These are phyloP conservation scores for Nematodospora valgi DNA, from an alignment of 805 yeast species.

Conservation along the genomic window DNA sequence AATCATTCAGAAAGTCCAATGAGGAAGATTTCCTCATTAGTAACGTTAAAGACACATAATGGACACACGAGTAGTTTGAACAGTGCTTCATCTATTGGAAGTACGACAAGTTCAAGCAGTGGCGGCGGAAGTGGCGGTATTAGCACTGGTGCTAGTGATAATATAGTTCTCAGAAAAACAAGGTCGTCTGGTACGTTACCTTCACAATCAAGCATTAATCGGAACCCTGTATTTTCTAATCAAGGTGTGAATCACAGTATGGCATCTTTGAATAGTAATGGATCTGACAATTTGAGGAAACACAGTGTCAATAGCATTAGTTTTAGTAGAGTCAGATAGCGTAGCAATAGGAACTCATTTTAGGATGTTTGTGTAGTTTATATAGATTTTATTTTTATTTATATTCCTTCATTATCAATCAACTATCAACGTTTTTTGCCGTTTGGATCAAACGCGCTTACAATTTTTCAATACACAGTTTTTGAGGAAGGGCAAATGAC, in stretches of 20 bases:
- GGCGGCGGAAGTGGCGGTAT: neutral
- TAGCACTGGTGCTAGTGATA: constrained; percentile 1
- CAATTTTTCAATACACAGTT: too few relatives aligned
- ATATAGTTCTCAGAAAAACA: constrained; percentile 16
- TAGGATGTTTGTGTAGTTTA: neutral
- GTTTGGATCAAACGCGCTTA: too few relatives aligned
- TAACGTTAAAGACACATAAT: neutral
- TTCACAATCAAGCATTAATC: neutral
- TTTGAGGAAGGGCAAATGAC: too few relatives aligned
- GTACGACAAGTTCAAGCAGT: constrained; percentile 4
- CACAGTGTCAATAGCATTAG: constrained; percentile 19
- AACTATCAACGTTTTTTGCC: too few relatives aligned
- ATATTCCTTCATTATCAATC: too few relatives aligned
- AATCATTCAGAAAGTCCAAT: constrained; percentile 7
- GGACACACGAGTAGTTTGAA: neutral
- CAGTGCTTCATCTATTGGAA: constrained; percentile 7
- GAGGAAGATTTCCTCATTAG: constrained; percentile 2
- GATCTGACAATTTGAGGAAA: constrained; percentile 11
- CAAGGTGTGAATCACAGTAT: constrained; percentile 1
- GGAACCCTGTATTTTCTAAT: neutral
- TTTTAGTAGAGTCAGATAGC: constrained; percentile 20
- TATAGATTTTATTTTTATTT: too few relatives aligned
- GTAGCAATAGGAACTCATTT: neutral
- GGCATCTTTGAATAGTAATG: constrained; percentile 4
- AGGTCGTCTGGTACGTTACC: constrained; percentile 14